Evolutionary conservation across 768 basidiomycete genomes (phyloP).

Genomic region (Naganishia friedmannii): DNA sequence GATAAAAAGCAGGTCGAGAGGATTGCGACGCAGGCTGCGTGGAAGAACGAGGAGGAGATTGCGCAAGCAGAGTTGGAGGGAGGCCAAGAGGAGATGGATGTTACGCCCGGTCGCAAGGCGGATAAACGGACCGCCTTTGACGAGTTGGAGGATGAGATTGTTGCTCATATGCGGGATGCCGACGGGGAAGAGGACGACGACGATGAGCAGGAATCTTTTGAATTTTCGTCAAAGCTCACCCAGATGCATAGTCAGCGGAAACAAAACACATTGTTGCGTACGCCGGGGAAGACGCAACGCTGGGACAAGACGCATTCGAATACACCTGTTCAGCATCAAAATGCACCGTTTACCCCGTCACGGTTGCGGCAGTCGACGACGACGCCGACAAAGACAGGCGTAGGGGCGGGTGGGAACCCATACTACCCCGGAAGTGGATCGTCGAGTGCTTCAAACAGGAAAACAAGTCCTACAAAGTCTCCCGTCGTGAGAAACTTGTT

Average conservation of each 20-base stretch:
- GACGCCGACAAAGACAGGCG: not conserved
- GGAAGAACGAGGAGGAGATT: conserved; percentile 12
- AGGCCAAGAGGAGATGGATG: conserved; percentile 10
- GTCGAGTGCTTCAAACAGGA: not conserved
- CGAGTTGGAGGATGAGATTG: conserved; percentile 23
- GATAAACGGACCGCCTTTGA: not conserved
- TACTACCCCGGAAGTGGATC: conserved; percentile 13
- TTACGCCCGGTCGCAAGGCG: conserved; percentile 17
- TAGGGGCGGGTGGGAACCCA: not conserved
- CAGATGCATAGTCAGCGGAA: conserved; percentile 27
- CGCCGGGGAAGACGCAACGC: conserved; percentile 16
- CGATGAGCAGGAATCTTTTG: conserved; percentile 2
- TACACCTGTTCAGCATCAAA: conserved; percentile 11
- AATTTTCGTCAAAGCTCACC: conserved; percentile 24
- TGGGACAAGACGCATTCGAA: conserved; percentile 18
- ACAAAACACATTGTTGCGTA: conserved; percentile 10
- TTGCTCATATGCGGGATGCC: conserved; percentile 15
- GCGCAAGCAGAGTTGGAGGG: conserved; percentile 28
- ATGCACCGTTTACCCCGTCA: conserved; percentile 10
- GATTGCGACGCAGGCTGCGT: conserved; percentile 27
- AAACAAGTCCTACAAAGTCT: conserved; percentile 10
- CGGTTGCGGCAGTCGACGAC: not conserved
- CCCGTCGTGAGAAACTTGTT: conserved; percentile 20
- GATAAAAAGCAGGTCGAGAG: conserved; percentile 20
- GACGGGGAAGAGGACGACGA: conserved; percentile 2